These are phyloP conservation scores for Arthrobotrys sinensis DNA, from an alignment of 2,329 filamentous ascomycete genomes.

Conservation along the genomic window DNA sequence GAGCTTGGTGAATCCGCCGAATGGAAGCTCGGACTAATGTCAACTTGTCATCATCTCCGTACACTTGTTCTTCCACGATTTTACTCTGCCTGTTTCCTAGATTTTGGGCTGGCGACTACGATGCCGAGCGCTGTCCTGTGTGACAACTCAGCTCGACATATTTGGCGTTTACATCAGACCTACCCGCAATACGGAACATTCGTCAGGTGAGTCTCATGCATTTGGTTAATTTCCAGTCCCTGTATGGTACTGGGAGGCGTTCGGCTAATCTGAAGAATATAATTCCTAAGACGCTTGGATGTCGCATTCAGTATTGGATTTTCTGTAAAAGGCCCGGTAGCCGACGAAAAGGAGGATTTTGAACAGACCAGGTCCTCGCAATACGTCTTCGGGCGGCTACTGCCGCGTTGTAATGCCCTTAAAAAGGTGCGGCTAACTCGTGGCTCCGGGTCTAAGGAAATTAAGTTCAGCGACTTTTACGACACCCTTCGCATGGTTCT, in stretches of 20 bases:
- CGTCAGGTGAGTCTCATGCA: neutral
- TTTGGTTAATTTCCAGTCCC: neutral
- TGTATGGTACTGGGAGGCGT: neutral
- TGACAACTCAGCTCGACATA: neutral
- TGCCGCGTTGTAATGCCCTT: neutral
- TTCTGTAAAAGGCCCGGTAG: neutral
- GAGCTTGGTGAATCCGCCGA: neutral
- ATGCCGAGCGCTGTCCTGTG: neutral
- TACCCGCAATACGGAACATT: neutral
- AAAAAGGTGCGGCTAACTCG: neutral
- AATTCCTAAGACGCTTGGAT: neutral
- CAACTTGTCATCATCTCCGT: slow-evolving; percentile 18
- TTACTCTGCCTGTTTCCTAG: neutral
- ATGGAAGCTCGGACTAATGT: neutral
- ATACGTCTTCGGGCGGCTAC: neutral
- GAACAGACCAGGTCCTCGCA: neutral
- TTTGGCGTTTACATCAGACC: neutral
- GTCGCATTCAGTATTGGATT: neutral
- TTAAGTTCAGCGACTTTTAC: neutral
- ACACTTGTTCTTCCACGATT: neutral
- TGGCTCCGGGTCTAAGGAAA: too few species aligned
- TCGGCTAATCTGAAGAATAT: neutral
- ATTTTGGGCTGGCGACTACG: neutral
- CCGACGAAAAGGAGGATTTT: neutral
- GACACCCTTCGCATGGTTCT: neutral